Evolutionary conservation across 1,284 basidiomycete species (phyloP).

Genomic region (Stygiomarasmius scandens): DNA sequence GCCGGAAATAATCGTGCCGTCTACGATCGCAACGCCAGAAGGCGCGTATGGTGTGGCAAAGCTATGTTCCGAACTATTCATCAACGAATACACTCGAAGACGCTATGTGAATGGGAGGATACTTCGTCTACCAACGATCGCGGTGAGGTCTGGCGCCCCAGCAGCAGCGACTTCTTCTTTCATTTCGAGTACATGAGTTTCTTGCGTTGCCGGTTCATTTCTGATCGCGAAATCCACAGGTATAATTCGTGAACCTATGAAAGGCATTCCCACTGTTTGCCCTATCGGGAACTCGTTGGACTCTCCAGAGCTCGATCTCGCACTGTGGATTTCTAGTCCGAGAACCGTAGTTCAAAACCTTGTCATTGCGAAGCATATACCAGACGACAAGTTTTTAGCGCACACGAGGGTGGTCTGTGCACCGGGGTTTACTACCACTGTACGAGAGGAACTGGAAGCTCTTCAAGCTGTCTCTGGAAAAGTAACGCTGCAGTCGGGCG

Average conservation of each 20-base stretch:
- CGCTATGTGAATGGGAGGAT: constrained; percentile 65
- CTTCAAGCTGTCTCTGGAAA: constrained; percentile 44
- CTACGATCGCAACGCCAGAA: constrained; percentile 59
- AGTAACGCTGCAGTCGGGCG: background rate
- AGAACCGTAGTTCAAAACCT: constrained; percentile 59
- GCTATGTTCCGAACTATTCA: constrained; percentile 59
- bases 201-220: background rate
- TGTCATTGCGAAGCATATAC: constrained; percentile 53
- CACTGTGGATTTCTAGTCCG: constrained; percentile 57
- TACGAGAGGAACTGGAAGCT: constrained; percentile 48
- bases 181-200: constrained; percentile 44
- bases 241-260: constrained; percentile 65
- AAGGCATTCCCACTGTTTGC: constrained; percentile 52
- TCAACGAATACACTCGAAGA: constrained; percentile 67
- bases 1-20: constrained; percentile 50
- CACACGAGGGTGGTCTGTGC: constrained; percentile 57
- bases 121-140: constrained; percentile 63
- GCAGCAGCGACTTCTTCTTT: constrained; percentile 62
- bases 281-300: constrained; percentile 52
- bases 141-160: constrained; percentile 59
- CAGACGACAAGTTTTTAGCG: constrained; percentile 43
- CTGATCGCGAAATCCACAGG: constrained; percentile 30
- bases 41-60: constrained; percentile 63
- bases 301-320: constrained; percentile 47
- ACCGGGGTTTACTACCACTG: constrained; percentile 51